Evolutionary conservation across 495 filamentous ascomycete genomes (phyloP).

Genomic region (Articulospora tetracladia): DNA sequence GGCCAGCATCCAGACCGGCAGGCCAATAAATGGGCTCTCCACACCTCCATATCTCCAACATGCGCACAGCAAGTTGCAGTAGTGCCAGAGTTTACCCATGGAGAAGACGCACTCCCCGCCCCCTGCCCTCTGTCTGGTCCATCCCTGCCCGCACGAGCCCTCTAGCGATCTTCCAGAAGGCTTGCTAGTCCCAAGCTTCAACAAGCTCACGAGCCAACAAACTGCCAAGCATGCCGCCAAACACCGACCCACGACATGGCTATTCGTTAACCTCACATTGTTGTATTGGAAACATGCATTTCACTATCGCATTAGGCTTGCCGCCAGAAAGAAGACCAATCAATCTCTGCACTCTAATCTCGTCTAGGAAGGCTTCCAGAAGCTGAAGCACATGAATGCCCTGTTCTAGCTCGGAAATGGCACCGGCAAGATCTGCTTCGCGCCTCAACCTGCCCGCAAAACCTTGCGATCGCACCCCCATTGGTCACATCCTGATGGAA

Average conservation of each 20-base stretch:
- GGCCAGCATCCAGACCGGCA: neutral
- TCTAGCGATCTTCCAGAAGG: constrained; percentile 9
- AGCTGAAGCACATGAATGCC: neutral
- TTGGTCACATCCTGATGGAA: too few species aligned
- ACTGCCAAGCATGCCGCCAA: neutral
- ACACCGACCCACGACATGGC: neutral
- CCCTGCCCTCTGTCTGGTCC: too few species aligned
- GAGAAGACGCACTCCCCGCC: neutral
- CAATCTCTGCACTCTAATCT: neutral
- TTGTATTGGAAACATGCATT: neutral
- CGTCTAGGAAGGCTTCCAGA: neutral
- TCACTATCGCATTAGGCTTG: too few species aligned
- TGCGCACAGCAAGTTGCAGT: neutral
- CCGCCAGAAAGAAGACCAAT: neutral
- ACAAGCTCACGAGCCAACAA: too few species aligned
- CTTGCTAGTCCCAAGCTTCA: neutral
- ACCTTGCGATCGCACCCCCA: too few species aligned
- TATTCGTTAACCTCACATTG: neutral
- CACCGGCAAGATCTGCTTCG: too few species aligned
- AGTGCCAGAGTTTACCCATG: neutral
- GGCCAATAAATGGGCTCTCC: constrained; percentile 2
- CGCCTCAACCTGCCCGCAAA: too few species aligned
- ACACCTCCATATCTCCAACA: constrained; percentile 1
- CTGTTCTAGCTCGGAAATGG: neutral
- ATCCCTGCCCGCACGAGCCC: neutral